A percentile compares a stretch with the other conserved stretches of the same genome.
Evolutionary conservation across 495 filamentous ascomycete genomes (phyloP).

Genomic region (Cenococcum geophilum): DNA sequence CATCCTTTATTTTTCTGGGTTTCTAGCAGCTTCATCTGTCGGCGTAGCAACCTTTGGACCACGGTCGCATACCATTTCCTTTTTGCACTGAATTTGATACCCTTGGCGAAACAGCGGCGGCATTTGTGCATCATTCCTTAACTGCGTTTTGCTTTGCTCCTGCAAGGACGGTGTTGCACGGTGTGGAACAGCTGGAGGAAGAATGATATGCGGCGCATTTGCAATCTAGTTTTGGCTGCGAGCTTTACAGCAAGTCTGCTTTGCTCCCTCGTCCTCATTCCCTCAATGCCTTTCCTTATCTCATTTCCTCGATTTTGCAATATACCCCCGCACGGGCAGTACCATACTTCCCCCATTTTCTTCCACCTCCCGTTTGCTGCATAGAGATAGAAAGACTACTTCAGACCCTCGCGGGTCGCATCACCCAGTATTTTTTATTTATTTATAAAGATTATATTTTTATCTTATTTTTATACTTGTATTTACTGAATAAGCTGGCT

Average conservation of each 20-base stretch:
- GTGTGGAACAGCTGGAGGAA: background rate
- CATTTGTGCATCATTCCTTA: constrained; percentile 7
- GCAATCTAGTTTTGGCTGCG: background rate
- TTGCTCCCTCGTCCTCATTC: background rate
- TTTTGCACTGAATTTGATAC: constrained; percentile 3
- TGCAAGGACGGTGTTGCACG: background rate
- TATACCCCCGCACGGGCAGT: constrained; percentile 1
- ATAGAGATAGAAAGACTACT: constrained; percentile 1
- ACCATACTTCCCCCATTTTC: background rate
- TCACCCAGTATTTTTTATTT: background rate
- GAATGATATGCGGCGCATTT: background rate
- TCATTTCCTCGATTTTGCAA: background rate
- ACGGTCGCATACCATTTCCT: background rate
- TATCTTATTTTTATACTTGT: background rate
- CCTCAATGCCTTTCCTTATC: background rate
- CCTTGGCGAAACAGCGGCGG: constrained; percentile 6
- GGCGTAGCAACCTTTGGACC: background rate
- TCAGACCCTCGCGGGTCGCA: background rate
- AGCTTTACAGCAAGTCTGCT: background rate
- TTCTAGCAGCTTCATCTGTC: background rate
- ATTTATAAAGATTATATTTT: background rate
- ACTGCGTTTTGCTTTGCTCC: background rate
- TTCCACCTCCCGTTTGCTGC: background rate
- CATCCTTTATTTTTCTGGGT: background rate
- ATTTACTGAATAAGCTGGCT: background rate